These are phyloP conservation scores for Kondoa subrosea DNA, from an alignment of 768 basidiomycete genomes.

Conservation along the genomic window DNA sequence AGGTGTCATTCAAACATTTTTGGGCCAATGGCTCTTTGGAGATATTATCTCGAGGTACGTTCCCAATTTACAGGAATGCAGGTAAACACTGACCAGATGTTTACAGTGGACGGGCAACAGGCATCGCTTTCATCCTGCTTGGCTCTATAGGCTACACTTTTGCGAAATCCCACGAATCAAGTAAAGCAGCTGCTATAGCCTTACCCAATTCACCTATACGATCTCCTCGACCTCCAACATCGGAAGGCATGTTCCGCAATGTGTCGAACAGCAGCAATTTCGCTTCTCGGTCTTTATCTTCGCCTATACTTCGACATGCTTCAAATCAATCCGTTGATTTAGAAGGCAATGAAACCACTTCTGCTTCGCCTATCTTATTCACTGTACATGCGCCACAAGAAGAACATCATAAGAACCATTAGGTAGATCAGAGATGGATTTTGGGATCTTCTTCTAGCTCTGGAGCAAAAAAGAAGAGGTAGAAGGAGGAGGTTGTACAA, in stretches of 20 bases:
- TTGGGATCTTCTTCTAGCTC: too few relatives aligned
- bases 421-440: neutral
- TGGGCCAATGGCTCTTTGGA: conserved; percentile 29
- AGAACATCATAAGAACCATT: neutral
- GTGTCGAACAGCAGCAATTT: neutral
- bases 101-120: conserved; percentile 56
- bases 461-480: too few relatives aligned
- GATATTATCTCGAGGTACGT: neutral
- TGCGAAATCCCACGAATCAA: conserved; percentile 9
- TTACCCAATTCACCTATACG: neutral
- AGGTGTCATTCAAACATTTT: conserved; percentile 74
- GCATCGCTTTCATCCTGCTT: conserved; percentile 60
- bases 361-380: neutral
- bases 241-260: neutral
- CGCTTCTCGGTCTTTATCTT: neutral
- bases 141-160: conserved; percentile 57
- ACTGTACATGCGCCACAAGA: neutral
- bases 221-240: neutral
- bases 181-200: neutral
- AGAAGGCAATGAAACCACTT: neutral
- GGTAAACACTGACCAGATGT: neutral
- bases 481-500: too few relatives aligned
- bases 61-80: neutral
- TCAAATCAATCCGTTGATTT: neutral
- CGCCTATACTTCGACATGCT: neutral